phyloP scores from a whole-genome alignment of 2,329 filamentous ascomycete species.

The Arthrocladium fulminans region DNA sequence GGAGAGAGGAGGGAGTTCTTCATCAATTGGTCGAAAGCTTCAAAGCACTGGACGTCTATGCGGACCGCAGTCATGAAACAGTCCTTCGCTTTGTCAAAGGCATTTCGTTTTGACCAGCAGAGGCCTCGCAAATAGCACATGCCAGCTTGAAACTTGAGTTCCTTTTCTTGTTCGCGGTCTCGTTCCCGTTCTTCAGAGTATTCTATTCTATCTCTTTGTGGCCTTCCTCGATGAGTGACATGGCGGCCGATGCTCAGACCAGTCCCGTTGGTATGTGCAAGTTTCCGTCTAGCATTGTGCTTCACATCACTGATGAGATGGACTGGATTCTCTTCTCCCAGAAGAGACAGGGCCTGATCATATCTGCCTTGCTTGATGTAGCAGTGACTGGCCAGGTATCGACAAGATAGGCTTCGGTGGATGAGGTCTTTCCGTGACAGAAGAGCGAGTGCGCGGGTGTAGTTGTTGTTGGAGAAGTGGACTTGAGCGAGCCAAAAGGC shows the following conservation, averaged over 20 bases:
- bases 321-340: conserved; percentile 89
- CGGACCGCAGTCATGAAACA: conserved; percentile 96
- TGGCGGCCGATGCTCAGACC: conserved; percentile 35
- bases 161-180: conserved; percentile 60
- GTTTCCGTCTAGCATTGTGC: conserved; percentile 58
- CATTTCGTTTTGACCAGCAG: conserved; percentile 94
- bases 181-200: conserved; percentile 48
- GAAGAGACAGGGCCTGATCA: conserved; percentile 74
- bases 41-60: conserved; percentile 96
- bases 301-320: conserved; percentile 63
- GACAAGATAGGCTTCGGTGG: conserved; percentile 71
- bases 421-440: conserved; percentile 77
- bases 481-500: conserved; percentile 98
- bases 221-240: conserved; percentile 42
- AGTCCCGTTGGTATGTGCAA: conserved; percentile 54
- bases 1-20: conserved; percentile 87
- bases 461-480: conserved; percentile 92
- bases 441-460: conserved; percentile 79
- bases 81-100: conserved; percentile 92
- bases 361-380: conserved; percentile 85
- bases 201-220: conserved; percentile 44
- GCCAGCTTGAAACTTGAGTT: conserved; percentile 80
- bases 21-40: conserved; percentile 96
- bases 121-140: conserved; percentile 95
- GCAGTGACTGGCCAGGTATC: conserved; percentile 89